Evolutionary conservation across 768 basidiomycete species (phyloP).

Genomic region (Tylopilus rubrobrunneus): DNA sequence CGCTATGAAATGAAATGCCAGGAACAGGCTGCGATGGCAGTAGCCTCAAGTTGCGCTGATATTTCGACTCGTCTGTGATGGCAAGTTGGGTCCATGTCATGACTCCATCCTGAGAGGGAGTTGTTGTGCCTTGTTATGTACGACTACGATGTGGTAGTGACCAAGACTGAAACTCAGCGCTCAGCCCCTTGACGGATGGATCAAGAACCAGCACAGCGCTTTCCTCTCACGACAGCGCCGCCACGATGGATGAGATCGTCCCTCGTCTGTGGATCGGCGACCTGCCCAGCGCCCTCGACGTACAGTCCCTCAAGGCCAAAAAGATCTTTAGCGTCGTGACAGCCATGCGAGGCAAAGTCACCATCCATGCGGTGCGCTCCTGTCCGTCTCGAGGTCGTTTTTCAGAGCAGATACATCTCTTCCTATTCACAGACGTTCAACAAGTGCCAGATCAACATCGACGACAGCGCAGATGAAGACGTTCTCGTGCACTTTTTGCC

Average conservation of each 20-base stretch:
- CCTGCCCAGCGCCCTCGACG: conserved; percentile 64
- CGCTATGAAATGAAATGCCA: no score
- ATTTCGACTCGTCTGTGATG: no score
- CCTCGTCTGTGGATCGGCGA: conserved; percentile 85
- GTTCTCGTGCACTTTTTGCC: conserved; percentile 74
- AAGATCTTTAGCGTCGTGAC: conserved; percentile 75
- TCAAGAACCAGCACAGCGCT: background rate
- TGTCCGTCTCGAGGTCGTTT: background rate
- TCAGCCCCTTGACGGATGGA: no score
- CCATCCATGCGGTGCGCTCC: conserved; percentile 53
- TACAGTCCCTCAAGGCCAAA: conserved; percentile 54
- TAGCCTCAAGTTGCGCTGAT: no score
- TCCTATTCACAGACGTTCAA: conserved; percentile 60
- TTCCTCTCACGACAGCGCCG: background rate
- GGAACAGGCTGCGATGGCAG: no score
- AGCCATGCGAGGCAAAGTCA: conserved; percentile 66
- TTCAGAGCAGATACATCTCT: background rate
- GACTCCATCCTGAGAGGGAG: no score
- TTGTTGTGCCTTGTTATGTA: no score
- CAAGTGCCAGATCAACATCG: conserved; percentile 72
- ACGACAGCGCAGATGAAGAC: conserved; percentile 74
- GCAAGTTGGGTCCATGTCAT: no score
- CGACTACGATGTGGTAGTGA: no score
- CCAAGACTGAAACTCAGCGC: no score
- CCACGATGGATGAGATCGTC: conserved; percentile 71